Base-by-base conservation (phyloP, 2,329 filamentous ascomycete genomes). In the Fusarium pilosicola region DNA sequence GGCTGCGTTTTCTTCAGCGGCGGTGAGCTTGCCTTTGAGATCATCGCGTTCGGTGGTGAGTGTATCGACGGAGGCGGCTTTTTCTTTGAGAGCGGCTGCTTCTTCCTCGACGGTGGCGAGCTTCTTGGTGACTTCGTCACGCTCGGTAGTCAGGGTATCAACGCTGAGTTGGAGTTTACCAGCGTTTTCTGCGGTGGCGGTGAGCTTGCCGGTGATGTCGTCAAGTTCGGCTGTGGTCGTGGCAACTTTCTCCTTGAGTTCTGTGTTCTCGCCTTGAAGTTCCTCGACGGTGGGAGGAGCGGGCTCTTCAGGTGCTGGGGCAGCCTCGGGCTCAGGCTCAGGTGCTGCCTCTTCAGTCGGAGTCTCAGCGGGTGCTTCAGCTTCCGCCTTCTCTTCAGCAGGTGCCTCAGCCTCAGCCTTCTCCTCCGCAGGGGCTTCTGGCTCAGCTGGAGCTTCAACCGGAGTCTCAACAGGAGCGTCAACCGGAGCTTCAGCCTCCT, bases 111-210 rank as follows among this genome's bases (percentile, higher is more conserved):
- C 57, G 10, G 56, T 55, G 20, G 74, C 63, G 6, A 78, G 72
- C 58, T 78, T 78, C 62, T 68, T 65, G 11, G 76, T 69, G 17
- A 78, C 66, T 45, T 78, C 75, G 15, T 77, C 75, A 2, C 72
- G 75, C 64, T 77, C 75, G 2, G 67, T 24, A 1, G 60, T 58
- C 1, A 74, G 38, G 4, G 58, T 64, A 3, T 72, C 73, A 6
- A 60, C 61, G 46, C 62, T 63, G 22, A 74, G 68, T 22, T 75
- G 65, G 7, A 76, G 74, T 20, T 74, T 71, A 11, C 72, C 56
- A 8, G 66, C 56, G 26, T 76, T 66, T 26, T 68, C 67, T 22
- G 71, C 73, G 1, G 77, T 72, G 11, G 69, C 64, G 0, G 62
- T 59, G n/a, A 77, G 68, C 62, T 77, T 77, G 14, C 44, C 51